Conservation (phyloP, 352 stramenopile species). For the Phytopythium chamaehyphon region DNA sequence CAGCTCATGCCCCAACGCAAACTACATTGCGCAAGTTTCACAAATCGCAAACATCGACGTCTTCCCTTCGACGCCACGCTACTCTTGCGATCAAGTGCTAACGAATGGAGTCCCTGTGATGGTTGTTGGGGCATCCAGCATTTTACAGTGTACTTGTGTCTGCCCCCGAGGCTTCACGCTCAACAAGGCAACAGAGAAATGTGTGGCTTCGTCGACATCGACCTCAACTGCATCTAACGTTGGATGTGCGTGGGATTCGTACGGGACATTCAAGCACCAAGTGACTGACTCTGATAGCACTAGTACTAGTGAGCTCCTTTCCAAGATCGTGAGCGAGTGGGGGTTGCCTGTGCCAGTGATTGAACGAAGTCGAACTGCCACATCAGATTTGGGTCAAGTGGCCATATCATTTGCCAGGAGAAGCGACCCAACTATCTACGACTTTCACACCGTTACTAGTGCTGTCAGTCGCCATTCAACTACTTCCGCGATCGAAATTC, state of each 20-base stretch:
- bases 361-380: slow-evolving; percentile 1
- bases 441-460: background rate
- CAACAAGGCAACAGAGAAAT: background rate
- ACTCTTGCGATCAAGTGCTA: slow-evolving; percentile 25
- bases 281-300: background rate
- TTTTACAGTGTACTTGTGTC: slow-evolving; percentile 1
- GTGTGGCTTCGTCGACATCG: background rate
- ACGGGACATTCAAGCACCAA: slow-evolving; percentile 3
- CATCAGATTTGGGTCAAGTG: background rate
- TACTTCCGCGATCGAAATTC: background rate
- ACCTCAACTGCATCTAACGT: background rate
- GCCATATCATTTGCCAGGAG: background rate
- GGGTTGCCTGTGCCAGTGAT: background rate
- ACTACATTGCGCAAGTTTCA: slow-evolving; percentile 25
- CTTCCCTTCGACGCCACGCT: slow-evolving; percentile 37
- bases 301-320: background rate
- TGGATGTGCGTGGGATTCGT: slow-evolving; percentile 5
- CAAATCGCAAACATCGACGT: slow-evolving; percentile 41
- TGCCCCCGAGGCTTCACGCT: slow-evolving; percentile 1
- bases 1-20: slow-evolving; percentile 26
- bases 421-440: slow-evolving; percentile 3
- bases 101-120: background rate
- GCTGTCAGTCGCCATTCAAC: background rate
- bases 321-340: background rate
- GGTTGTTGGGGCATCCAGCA: background rate